Conservation (phyloP, 2,329 filamentous ascomycete species). For the Chrysosphaeria jannelii region DNA sequence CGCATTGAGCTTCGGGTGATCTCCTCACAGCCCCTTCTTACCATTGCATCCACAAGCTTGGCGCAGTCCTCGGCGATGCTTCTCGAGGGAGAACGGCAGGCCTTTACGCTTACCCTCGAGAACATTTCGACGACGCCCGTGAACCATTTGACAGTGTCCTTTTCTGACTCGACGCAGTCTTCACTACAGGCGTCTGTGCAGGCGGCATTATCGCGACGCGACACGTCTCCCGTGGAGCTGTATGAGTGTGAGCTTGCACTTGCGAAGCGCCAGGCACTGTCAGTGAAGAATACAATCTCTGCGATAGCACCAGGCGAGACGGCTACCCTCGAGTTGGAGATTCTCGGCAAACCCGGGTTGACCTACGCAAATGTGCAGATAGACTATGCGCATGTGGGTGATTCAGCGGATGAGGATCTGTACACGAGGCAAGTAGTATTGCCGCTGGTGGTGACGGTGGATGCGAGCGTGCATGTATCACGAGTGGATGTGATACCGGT, state of each 20-base stretch:
- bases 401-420: constrained; percentile 33
- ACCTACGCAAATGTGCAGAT: constrained; percentile 55
- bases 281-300: not conserved
- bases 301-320: constrained; percentile 35
- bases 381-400: constrained; percentile 54
- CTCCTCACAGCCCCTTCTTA: constrained; percentile 43
- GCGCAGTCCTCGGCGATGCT: constrained; percentile 75
- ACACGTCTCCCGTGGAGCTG: constrained; percentile 46
- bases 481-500: constrained; percentile 55
- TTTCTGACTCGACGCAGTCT: too few relatives aligned
- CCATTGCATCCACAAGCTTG: constrained; percentile 46
- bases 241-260: constrained; percentile 68
- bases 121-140: constrained; percentile 52
- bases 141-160: constrained; percentile 65
- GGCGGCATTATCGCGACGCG: constrained; percentile 41
- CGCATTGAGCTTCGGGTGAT: constrained; percentile 43
- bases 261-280: constrained; percentile 37
- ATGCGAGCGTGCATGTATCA: constrained; percentile 60
- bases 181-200: constrained; percentile 57
- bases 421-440: constrained; percentile 61
- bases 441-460: constrained; percentile 66
- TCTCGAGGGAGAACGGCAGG: constrained; percentile 58
- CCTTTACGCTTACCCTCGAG: constrained; percentile 49
- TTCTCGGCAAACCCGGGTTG: constrained; percentile 61
- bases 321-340: constrained; percentile 50